A percentile compares a stretch with the other conserved stretches of the same genome.
Conservation (phyloP, 495 filamentous ascomycete species). For the Polyplosphaeria fusca region DNA sequence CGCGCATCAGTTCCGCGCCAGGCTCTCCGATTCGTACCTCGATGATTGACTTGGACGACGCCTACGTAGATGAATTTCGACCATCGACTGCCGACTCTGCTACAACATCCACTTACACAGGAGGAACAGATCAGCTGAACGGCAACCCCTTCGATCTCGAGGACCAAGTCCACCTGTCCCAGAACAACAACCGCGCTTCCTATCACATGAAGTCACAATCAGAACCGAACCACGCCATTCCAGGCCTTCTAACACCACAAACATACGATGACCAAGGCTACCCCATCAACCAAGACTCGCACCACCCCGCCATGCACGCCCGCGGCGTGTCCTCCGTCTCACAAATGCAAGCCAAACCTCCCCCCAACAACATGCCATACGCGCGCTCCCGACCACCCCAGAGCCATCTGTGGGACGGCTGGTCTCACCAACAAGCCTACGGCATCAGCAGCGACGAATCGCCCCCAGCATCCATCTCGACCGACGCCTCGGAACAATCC, state of each 20-base stretch:
- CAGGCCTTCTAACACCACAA: constrained; percentile 29
- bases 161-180: constrained; percentile 33
- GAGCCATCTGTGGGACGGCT: constrained; percentile 25
- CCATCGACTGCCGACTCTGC: constrained; percentile 41
- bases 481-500: constrained; percentile 19
- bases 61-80: constrained; percentile 33
- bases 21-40: constrained; percentile 37
- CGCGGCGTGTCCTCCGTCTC: constrained; percentile 32
- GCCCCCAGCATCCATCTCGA: constrained; percentile 13
- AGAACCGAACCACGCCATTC: constrained; percentile 29
- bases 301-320: constrained; percentile 27
- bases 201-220: constrained; percentile 34
- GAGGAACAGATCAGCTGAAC: constrained; percentile 35
- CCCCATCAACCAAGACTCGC: constrained; percentile 17
- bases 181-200: constrained; percentile 31
- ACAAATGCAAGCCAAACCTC: constrained; percentile 24
- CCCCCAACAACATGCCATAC: constrained; percentile 15
- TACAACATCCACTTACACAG: constrained; percentile 33
- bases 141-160: constrained; percentile 46
- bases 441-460: constrained; percentile 15
- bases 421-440: constrained; percentile 26
- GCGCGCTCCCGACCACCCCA: constrained; percentile 17
- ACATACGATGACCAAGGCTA: constrained; percentile 29
- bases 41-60: constrained; percentile 43
- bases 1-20: constrained; percentile 22